Conservation (phyloP, 2,329 filamentous ascomycete genomes). For the Bipolaris gigantea region DNA sequence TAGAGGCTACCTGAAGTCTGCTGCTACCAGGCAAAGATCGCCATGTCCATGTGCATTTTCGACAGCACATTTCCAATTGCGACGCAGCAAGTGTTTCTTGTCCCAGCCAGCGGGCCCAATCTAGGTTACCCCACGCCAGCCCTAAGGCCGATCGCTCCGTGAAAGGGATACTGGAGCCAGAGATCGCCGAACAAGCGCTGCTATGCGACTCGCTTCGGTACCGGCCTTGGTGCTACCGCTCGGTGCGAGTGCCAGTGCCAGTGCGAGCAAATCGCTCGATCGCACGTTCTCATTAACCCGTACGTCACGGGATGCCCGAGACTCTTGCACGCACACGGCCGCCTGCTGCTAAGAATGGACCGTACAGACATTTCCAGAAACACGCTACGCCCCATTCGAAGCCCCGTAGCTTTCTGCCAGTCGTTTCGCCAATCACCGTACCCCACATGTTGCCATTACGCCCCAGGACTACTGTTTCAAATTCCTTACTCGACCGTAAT, state of each 20-base stretch:
- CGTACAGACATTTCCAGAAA: constrained; percentile 8
- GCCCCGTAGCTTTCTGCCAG: neutral
- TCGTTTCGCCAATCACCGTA: constrained; percentile 13
- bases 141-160: constrained; percentile 23
- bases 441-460: constrained; percentile 11
- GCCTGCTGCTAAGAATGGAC: constrained; percentile 3
- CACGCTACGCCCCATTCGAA: neutral
- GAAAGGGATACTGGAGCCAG: constrained; percentile 13
- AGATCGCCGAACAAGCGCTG: constrained; percentile 17
- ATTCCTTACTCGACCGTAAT: neutral
- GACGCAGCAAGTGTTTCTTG: constrained; percentile 20
- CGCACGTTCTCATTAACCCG: neutral
- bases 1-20: constrained; percentile 17
- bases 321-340: no score
- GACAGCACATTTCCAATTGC: constrained; percentile 15
- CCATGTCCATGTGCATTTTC: constrained; percentile 7
- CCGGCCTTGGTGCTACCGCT: constrained; percentile 11
- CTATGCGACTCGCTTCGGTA: constrained; percentile 9
- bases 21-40: constrained; percentile 14
- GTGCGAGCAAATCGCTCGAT: constrained; percentile 2
- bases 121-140: constrained; percentile 24
- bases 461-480: constrained; percentile 31
- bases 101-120: constrained; percentile 15
- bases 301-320: no score
- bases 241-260: neutral